Evolutionary conservation across 2,329 filamentous ascomycete genomes (phyloP).

Genomic region (Claviceps arundinis): DNA sequence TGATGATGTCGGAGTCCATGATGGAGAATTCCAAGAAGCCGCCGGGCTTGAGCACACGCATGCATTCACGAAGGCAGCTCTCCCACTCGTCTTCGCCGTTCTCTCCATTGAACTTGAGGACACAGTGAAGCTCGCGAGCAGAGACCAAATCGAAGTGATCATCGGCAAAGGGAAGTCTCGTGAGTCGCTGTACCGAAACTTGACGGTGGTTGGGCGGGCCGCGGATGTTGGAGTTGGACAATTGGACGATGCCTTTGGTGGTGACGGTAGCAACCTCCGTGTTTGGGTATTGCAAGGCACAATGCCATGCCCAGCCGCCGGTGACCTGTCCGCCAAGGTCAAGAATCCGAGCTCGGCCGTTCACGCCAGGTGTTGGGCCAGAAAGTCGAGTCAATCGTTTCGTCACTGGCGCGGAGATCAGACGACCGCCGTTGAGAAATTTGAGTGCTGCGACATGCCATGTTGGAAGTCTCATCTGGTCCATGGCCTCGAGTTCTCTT

Average conservation of each 20-base stretch:
- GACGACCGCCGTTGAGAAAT: constrained; percentile 48
- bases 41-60: constrained; percentile 82
- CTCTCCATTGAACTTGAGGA: constrained; percentile 61
- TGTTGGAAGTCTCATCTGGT: constrained; percentile 49
- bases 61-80: constrained; percentile 69
- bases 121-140: constrained; percentile 70
- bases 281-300: constrained; percentile 72
- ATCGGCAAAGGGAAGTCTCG: constrained; percentile 71
- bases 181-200: constrained; percentile 63
- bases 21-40: constrained; percentile 86
- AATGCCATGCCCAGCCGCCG: constrained; percentile 94
- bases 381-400: constrained; percentile 46
- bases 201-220: constrained; percentile 81
- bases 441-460: constrained; percentile 51
- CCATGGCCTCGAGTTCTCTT: constrained; percentile 67
- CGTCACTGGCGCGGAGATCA: constrained; percentile 50
- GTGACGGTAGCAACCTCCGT: constrained; percentile 81
- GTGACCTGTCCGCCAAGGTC: constrained; percentile 76
- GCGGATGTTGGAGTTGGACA: constrained; percentile 61
- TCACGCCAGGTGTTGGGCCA: constrained; percentile 28
- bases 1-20: constrained; percentile 81
- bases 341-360: constrained; percentile 54
- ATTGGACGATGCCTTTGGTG: constrained; percentile 56
- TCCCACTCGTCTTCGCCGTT: constrained; percentile 77
- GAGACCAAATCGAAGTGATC: constrained; percentile 86